These are phyloP conservation scores for Stagonosporopsis chrysanthemi DNA, from an alignment of 2,329 filamentous ascomycete genomes.

Conservation along the genomic window DNA sequence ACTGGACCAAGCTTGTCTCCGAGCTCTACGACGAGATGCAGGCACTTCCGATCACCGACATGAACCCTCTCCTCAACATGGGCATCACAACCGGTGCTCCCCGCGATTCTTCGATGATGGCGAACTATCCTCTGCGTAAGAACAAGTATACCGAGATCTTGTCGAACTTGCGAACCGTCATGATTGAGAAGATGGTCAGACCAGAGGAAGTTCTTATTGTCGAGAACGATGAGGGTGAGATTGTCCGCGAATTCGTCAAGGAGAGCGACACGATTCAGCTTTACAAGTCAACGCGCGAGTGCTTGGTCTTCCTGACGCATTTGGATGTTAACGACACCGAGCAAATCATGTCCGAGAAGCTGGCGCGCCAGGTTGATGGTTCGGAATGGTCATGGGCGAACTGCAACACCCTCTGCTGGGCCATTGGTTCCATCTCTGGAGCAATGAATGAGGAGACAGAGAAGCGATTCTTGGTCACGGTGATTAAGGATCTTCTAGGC, in stretches of 20 bases:
- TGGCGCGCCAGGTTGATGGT: slow-evolving; percentile 92
- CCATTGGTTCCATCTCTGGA: slow-evolving; percentile 96
- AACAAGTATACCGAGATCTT: slow-evolving; percentile 97
- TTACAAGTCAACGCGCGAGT: slow-evolving; percentile 98
- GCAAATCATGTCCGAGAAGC: slow-evolving; percentile 98
- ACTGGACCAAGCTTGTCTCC: slow-evolving; percentile 98
- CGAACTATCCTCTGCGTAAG: slow-evolving; percentile 92
- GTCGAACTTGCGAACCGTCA: slow-evolving; percentile 92
- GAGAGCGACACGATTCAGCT: slow-evolving; percentile 98
- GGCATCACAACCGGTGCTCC: slow-evolving; percentile 80
- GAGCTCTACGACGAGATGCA: slow-evolving; percentile 99
- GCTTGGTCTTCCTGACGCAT: slow-evolving; percentile 95
- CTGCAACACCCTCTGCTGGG: slow-evolving; percentile 99
- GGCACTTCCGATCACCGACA: slow-evolving; percentile 87
- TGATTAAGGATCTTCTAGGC: slow-evolving; percentile 96
- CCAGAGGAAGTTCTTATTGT: slow-evolving; percentile 98
- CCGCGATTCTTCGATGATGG: slow-evolving; percentile 82
- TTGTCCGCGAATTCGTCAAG: slow-evolving; percentile 98
- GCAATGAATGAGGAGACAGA: slow-evolving; percentile 99
- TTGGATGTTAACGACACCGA: slow-evolving; percentile 97
- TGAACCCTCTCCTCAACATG: slow-evolving; percentile 87
- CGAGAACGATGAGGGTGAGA: slow-evolving; percentile 99
- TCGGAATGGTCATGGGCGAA: slow-evolving; percentile 99
- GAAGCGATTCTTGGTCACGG: slow-evolving; percentile 96
- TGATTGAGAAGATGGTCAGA: slow-evolving; percentile 99